Percentiles rank a stretch among this genome's conserved stretches.
These are phyloP conservation scores for Bolboschoenus planiculmis DNA, from an alignment of 176 grass and related monocot species.

Conservation along the genomic window DNA sequence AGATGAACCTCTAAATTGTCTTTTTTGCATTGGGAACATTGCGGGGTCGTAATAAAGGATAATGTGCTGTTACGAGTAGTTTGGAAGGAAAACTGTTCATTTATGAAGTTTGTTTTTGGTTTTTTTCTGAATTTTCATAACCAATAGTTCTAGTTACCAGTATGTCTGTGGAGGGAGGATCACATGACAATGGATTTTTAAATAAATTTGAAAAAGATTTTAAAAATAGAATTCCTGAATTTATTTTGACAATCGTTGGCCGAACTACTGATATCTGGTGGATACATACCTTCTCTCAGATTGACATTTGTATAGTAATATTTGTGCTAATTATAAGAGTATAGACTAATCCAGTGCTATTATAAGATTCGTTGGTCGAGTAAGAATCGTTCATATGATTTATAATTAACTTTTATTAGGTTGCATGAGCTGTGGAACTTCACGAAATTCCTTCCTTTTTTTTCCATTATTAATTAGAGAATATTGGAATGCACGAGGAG, in stretches of 20 bases:
- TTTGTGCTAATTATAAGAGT: not conserved
- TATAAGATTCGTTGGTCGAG: not conserved
- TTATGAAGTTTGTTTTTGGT: not conserved
- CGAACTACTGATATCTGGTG: not conserved
- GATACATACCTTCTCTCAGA: not conserved
- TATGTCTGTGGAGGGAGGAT: not conserved
- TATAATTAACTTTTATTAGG: too few species aligned
- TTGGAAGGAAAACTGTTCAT: not conserved
- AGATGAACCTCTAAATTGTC: not conserved
- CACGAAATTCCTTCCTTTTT: too few species aligned
- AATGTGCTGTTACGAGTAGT: not conserved
- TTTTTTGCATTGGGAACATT: slow-evolving; percentile 4
- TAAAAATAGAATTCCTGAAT: too few species aligned
- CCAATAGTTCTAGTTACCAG: not conserved
- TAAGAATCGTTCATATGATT: not conserved
- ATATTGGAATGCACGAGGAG: too few species aligned
- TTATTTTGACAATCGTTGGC: not conserved
- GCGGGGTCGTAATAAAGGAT: not conserved
- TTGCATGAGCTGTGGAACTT: too few species aligned
- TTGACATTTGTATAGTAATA: not conserved
- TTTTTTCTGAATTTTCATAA: not conserved
- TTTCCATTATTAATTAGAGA: too few species aligned
- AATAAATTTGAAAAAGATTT: too few species aligned
- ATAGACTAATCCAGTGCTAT: too few species aligned
- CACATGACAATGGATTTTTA: too few species aligned